Evolutionary conservation across 179 eudicot species (phyloP).

Genomic region (Patellifolia procumbens): DNA sequence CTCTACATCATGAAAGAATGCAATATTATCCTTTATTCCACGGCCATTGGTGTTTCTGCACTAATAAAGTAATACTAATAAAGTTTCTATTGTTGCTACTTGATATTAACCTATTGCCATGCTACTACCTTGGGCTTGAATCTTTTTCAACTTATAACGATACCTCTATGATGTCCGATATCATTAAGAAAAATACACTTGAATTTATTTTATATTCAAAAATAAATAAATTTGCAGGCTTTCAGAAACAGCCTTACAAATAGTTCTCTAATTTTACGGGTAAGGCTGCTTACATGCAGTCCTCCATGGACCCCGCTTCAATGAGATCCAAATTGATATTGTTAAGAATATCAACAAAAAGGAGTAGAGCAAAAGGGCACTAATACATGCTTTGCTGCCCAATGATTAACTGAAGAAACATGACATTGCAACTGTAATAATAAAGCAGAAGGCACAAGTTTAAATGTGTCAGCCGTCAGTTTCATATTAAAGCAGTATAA

Average conservation of each 20-base stretch:
- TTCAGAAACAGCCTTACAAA: too few relatives aligned
- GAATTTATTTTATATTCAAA: too few relatives aligned
- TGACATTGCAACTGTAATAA: neutral
- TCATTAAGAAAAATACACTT: too few relatives aligned
- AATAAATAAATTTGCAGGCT: too few relatives aligned
- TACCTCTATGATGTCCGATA: too few relatives aligned
- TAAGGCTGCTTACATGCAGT: too few relatives aligned
- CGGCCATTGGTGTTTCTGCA: neutral
- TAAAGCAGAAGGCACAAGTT: neutral
- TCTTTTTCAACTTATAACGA: too few relatives aligned
- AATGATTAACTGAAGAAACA: neutral
- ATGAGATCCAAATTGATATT: too few relatives aligned
- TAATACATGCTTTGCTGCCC: neutral
- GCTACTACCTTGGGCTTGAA: too few relatives aligned
- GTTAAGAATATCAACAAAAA: neutral
- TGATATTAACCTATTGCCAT: neutral
- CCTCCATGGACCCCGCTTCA: too few relatives aligned
- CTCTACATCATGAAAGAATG: neutral
- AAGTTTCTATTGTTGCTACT: neutral
- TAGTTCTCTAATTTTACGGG: too few relatives aligned
- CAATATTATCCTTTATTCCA: neutral
- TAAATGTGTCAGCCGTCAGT: neutral
- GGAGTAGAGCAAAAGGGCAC: neutral
- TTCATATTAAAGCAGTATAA: neutral
- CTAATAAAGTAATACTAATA: too few relatives aligned